Base-by-base conservation (phyloP, 768 basidiomycete species). In the Kondoa malvinella region DNA sequence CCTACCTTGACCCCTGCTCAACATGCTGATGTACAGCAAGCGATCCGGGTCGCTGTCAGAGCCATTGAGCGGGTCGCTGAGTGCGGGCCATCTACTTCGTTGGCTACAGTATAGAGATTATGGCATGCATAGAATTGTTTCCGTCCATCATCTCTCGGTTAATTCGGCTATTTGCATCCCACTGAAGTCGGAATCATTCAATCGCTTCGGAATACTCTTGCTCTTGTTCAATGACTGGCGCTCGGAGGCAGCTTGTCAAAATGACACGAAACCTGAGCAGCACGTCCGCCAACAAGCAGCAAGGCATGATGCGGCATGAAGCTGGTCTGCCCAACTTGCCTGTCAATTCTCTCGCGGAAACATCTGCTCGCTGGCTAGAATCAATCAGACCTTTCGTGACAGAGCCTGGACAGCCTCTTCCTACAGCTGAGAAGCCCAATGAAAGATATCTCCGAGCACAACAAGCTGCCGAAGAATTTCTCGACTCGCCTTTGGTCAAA, bases 401-500 rank as follows among this genome's bases (percentile, higher is more conserved):
- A 57, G 64, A 25, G 30, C 68, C 56, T 27, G 33, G 34, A 31
- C 68, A 32, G 40, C 61, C 30, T 33, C 59, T 30, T 58, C 56
- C 57, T 14, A 67, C 56, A 15, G 68, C 65, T 17, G 65, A n/a
- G 4, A 26, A 67, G 25, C 66, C 68, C 17, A 67, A 65, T 29
- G 59, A 79, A 79, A 40, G 87, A 89, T 16, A 79, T 82, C 69
- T 70, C 79, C 21, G 68, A 21, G 26, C 30, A 4, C 68, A 69
- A 59, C 30, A 40, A 0, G 79, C 80, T 16, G 87, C 89, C 1
- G 78, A 83, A 1, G 78, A 80, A 0, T 97, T 97, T 77, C 78
- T 89, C 25, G 72, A 79, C 12, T 89, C 87, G 0, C 83, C 86
- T 0, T 82, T 84, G 65, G 85, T 84, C 1, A 80, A 82, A 17